phyloP scores from a whole-genome alignment of 129 eudicot species.

The Deinandra increscens region DNA sequence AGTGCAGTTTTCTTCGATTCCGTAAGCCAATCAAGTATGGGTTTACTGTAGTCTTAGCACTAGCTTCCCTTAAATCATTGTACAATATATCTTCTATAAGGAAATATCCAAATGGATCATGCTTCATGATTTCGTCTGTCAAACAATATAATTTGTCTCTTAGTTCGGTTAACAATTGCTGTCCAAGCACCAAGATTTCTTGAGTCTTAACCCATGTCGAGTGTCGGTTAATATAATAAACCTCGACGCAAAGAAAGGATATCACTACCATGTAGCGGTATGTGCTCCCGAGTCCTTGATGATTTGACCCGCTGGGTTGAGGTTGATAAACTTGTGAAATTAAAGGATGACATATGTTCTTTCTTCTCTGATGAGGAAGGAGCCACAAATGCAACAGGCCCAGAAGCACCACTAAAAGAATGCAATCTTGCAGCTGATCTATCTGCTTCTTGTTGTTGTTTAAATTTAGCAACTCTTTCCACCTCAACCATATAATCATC shows the following conservation, averaged over 20 bases:
- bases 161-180: constrained; percentile 61
- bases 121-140: constrained; percentile 71
- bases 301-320: constrained; percentile 48
- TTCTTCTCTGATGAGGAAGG: constrained; percentile 34
- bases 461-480: constrained; percentile 60
- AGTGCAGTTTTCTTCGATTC: constrained; percentile 61
- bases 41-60: constrained; percentile 72
- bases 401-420: constrained; percentile 57
- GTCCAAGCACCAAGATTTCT: constrained; percentile 85
- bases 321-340: too few relatives aligned
- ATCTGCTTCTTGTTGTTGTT: constrained; percentile 74
- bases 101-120: constrained; percentile 85
- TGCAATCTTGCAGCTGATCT: constrained; percentile 70
- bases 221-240: constrained; percentile 49
- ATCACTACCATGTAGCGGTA: constrained; percentile 56
- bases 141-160: constrained; percentile 76
- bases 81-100: constrained; percentile 79
- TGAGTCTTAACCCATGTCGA: constrained; percentile 56
- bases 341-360: constrained; percentile 30
- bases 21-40: constrained; percentile 74
- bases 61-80: constrained; percentile 61
- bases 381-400: constrained; percentile 24
- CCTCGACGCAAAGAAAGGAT: constrained; percentile 67
- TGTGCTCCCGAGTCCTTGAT: constrained; percentile 42
- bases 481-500: constrained; percentile 62